A percentile compares a stretch with the other conserved stretches of the same genome.
Conservation (phyloP, 495 filamentous ascomycete species). For the Bacidia rubella region DNA sequence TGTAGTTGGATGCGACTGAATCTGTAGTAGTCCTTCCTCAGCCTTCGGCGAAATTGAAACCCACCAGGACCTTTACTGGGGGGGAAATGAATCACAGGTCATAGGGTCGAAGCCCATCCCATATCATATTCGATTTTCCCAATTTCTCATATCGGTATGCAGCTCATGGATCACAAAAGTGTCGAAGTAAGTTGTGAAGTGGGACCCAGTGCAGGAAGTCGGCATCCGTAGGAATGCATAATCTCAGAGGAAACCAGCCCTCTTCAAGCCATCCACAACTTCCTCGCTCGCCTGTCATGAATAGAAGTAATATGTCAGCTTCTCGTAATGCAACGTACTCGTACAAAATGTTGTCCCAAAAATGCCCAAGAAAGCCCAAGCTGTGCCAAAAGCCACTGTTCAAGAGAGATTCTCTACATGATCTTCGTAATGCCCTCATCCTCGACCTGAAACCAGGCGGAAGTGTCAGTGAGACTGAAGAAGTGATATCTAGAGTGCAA, state of each 20-base stretch:
- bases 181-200: no score
- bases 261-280: slow-evolving; percentile 1
- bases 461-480: slow-evolving; percentile 12
- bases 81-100: no score
- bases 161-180: no score
- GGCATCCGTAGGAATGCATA: no score
- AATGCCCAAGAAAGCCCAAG: neutral
- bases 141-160: no score
- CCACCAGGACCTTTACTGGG: no score
- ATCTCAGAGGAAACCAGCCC: slow-evolving; percentile 1
- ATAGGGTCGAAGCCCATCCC: no score
- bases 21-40: no score
- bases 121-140: no score
- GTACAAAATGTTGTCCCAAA: neutral
- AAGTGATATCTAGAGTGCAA: slow-evolving; percentile 1
- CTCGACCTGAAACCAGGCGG: slow-evolving; percentile 60
- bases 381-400: neutral
- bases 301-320: neutral
- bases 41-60: no score
- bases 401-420: slow-evolving; percentile 49
- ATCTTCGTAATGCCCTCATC: slow-evolving; percentile 89
- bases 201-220: no score
- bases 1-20: no score
- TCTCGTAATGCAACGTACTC: neutral
- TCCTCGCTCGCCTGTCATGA: slow-evolving; percentile 4